Evolutionary conservation across 495 filamentous ascomycete genomes (phyloP).

Genomic region (Xylaria curta): DNA sequence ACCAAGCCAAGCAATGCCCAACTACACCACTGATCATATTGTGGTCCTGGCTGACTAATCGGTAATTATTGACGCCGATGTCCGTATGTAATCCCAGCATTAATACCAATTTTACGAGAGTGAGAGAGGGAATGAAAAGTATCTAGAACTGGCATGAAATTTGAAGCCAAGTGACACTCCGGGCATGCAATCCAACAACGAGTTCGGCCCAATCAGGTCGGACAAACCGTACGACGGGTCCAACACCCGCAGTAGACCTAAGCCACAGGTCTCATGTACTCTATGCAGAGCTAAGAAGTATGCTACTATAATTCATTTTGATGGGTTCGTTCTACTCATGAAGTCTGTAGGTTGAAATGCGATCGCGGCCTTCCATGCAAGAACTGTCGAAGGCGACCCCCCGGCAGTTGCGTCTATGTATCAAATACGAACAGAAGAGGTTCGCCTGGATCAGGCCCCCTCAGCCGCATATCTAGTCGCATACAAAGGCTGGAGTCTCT

Average conservation of each 20-base stretch:
- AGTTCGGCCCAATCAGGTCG: not conserved
- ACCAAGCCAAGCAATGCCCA: not conserved
- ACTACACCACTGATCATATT: not conserved
- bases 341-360: not conserved
- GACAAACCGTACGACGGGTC: not conserved
- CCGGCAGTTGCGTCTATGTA: not conserved
- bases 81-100: not conserved
- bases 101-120: not conserved
- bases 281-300: slow-evolving; percentile 6
- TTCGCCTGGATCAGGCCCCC: not conserved
- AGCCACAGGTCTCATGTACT: slow-evolving; percentile 4
- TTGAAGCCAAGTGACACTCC: not conserved
- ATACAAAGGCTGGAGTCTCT: not conserved
- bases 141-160: not conserved
- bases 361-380: not conserved
- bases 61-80: not conserved
- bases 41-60: not conserved
- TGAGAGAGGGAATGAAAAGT: not conserved
- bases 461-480: not conserved
- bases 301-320: not conserved
- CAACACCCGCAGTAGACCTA: not conserved
- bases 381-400: not conserved
- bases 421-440: not conserved
- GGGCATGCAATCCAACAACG: not conserved
- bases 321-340: not conserved